phyloP scores from a whole-genome alignment of 148 eudicot species.

The Talinum fruticosum region DNA sequence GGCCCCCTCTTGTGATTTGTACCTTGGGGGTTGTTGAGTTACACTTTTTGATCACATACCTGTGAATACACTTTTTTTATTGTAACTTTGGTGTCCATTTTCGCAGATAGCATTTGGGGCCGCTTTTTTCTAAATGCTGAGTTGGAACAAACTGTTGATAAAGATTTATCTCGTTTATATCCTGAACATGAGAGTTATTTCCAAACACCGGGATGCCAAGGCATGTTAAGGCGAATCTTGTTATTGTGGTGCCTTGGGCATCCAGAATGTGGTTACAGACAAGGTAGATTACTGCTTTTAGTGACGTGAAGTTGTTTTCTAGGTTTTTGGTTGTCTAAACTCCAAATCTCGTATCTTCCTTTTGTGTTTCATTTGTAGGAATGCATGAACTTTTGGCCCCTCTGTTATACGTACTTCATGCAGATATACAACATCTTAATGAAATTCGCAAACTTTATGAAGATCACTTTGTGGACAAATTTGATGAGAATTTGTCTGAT shows the following conservation, averaged over 20 bases:
- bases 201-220: conserved; percentile 90
- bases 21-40: neutral
- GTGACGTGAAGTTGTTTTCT: neutral
- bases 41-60: neutral
- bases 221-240: conserved; percentile 80
- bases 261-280: conserved; percentile 96
- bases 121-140: conserved; percentile 93
- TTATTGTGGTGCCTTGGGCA: conserved; percentile 92
- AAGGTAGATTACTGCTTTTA: conserved; percentile 45
- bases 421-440: conserved; percentile 69
- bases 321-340: neutral
- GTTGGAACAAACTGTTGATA: conserved; percentile 88
- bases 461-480: conserved; percentile 87
- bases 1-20: too few relatives aligned
- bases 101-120: conserved; percentile 96
- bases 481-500: conserved; percentile 64
- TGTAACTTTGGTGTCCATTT: conserved; percentile 4
- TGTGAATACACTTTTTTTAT: neutral
- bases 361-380: conserved; percentile 43
- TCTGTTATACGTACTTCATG: conserved; percentile 75
- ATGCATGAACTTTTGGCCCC: conserved; percentile 99
- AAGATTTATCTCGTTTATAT: conserved; percentile 92
- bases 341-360: too few relatives aligned
- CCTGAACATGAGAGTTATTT: conserved; percentile 95
- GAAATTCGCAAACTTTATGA: conserved; percentile 64